Conservation (phyloP, 2,329 filamentous ascomycete species). For the Ceratocystis ficicola region DNA sequence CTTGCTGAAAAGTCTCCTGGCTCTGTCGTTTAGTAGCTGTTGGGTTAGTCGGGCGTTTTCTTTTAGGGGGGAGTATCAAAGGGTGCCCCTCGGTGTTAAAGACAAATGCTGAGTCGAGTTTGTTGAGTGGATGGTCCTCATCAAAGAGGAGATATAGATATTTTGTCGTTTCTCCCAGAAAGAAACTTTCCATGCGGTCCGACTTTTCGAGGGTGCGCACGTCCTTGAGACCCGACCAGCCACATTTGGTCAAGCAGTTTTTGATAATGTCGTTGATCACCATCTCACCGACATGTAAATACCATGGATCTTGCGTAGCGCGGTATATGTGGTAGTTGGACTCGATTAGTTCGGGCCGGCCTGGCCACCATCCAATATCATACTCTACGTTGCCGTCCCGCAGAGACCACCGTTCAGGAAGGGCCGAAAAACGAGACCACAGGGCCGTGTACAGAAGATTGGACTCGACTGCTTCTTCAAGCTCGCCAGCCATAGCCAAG, state of each 20-base stretch:
- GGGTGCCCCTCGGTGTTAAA: constrained; percentile 96
- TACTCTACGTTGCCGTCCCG: constrained; percentile 72
- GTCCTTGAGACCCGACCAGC: constrained; percentile 82
- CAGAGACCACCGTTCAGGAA: constrained; percentile 90
- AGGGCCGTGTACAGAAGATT: constrained; percentile 85
- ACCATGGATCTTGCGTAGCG: constrained; percentile 90
- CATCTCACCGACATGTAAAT: constrained; percentile 93
- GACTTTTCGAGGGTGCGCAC: constrained; percentile 72
- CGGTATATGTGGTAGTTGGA: constrained; percentile 94
- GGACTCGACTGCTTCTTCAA: constrained; percentile 81
- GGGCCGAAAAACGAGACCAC: constrained; percentile 87
- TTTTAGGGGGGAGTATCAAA: constrained; percentile 56
- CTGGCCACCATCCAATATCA: constrained; percentile 86
- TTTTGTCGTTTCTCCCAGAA: constrained; percentile 89
- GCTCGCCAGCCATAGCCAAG: constrained; percentile 70
- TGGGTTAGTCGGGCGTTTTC: constrained; percentile 5
- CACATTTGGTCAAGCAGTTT: constrained; percentile 80
- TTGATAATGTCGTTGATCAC: constrained; percentile 74
- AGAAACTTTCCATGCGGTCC: constrained; percentile 98
- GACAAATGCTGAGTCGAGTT: constrained; percentile 73
- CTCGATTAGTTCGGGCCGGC: constrained; percentile 91
- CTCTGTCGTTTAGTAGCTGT: not conserved
- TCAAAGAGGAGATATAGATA: constrained; percentile 91
- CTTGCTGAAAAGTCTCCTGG: constrained; percentile 12
- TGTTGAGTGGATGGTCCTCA: constrained; percentile 72